These are phyloP conservation scores for Chloris gayana DNA, from an alignment of 176 grass and related monocot genomes.

Conservation along the genomic window DNA sequence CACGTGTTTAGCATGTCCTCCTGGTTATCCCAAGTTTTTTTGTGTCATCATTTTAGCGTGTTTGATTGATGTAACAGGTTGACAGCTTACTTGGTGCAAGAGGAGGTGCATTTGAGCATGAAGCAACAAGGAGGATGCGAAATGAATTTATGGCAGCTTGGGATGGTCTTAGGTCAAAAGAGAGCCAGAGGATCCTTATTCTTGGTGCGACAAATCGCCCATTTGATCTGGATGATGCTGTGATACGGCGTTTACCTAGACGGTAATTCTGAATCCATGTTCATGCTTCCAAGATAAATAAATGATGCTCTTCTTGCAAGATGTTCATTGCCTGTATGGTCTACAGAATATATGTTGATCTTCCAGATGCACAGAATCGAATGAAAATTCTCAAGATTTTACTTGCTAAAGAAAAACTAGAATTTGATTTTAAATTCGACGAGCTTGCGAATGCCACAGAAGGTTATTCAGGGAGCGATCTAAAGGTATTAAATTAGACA, in stretches of 20 bases:
- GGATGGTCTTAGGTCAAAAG: slow-evolving; percentile 94
- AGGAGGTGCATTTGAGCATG: slow-evolving; percentile 96
- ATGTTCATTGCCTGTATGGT: slow-evolving; percentile 19
- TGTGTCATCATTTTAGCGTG: no score
- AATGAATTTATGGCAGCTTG: slow-evolving; percentile 99
- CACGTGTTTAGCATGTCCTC: neutral
- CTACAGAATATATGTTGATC: slow-evolving; percentile 89
- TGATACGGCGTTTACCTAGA: slow-evolving; percentile 95
- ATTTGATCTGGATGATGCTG: slow-evolving; percentile 97
- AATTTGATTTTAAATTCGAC: slow-evolving; percentile 71
- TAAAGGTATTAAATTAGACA: slow-evolving; percentile 45
- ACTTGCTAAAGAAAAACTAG: slow-evolving; percentile 93
- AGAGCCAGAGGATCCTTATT: slow-evolving; percentile 90
- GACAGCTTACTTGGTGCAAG: slow-evolving; percentile 94
- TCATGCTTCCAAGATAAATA: slow-evolving; percentile 31
- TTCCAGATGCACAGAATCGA: slow-evolving; percentile 83
- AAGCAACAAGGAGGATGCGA: slow-evolving; percentile 95
- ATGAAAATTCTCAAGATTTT: slow-evolving; percentile 86
- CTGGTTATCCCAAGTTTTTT: no score
- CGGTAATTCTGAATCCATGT: slow-evolving; percentile 43
- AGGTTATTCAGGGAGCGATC: slow-evolving; percentile 97
- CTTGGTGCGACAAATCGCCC: slow-evolving; percentile 95
- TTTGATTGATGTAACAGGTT: slow-evolving; percentile 62
- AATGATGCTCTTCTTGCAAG: slow-evolving; percentile 6
- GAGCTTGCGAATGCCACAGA: slow-evolving; percentile 87